Evolutionary conservation across 2,329 filamentous ascomycete species (phyloP), one percentile per base, ranked within the genome.

Genomic region (Cladosporium sp.): DNA sequence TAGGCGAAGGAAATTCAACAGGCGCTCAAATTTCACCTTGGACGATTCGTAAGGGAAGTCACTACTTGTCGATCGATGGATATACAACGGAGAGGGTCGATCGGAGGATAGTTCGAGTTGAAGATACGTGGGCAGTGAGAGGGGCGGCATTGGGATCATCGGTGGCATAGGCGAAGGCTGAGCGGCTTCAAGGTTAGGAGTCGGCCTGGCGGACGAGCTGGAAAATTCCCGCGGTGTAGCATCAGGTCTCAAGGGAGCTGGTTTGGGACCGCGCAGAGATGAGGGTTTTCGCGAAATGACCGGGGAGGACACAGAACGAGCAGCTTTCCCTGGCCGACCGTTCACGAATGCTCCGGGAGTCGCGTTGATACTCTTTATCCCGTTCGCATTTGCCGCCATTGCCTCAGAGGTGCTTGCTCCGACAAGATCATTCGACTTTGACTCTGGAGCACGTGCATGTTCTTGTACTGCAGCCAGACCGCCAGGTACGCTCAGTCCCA

Each of bases 1-100:
- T 3, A 99, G 77, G 24, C 91, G 78, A 5, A 99, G 74, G 60
- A 97, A 95, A 70, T 97, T 97, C 63, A 90, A 82, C 12, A 99
- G 79, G 37, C 95, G 86, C 71, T 97, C 91, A 59, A 97, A 89
- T 71, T 97, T 97, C 66, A 96, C 83, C 28, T 88, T 88, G 20
- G 90, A 93, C 3, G 92, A 96, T 72, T 99, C 94, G 73, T 97
- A 97, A 0, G 91, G 91, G 22, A 83, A 83, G 60, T 86, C 83
- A 60, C 72, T 78, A 37, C 75, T 75, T 4, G 76, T 71, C 4
- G 83, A 78, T 10, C 81, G 80, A 65, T 86, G 83, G 37, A 87
- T 85, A 65, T 86, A 87, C 53, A 86, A 69, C 1, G 83, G 80
- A 17, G 84, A 86, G 2, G 84, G 84, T 13, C 79, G 74, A 34